Base-by-base conservation (phyloP, 108 stramenopile genomes). In the Fragilariopsis cylindrus region DNA sequence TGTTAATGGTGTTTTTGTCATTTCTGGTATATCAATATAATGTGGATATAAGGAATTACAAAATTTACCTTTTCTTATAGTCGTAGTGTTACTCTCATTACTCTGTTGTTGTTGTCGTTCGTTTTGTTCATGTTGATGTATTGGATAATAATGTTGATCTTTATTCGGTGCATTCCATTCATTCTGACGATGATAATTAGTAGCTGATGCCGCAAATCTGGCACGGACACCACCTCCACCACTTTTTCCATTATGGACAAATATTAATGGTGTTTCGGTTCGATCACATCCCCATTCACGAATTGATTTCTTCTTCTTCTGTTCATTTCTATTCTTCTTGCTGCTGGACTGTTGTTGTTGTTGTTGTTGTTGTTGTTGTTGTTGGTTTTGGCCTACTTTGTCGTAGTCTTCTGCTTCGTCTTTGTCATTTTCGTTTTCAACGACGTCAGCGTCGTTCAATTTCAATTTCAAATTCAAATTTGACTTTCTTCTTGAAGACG, bases 221-320 rank as follows among this genome's bases (percentile, higher is more conserved):
- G 65, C 63, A 43, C 81, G 75, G 58, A 80, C 60, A 18, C 13
- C 52, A 8, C 81, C 81, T 53, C 84, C 84, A 8, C 84, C 84
- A 16, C 62, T 53, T 56, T 85, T 85, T 12, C 84, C 84, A 57
- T 80, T 69, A 53, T 85, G 84, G 3, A 85, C 84, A 74, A 80
- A 85, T n/a, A 85, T 71, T 5, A 80, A 52, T 5, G 84, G 84
- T 5, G 81, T 75, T 65, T 77, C 77, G 13, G 46, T 77, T 40
- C 43, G 63, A 62, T 80, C 16, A 42, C 84, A 85, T 7, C 84
- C 84, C 84, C 84, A 85, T 40, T 57, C 48, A 52, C 84, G 74
- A 48, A 85, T 82, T 4, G 6, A 21, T 21, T 18, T 57, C 7
- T 57, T 19, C 18, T 18, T 19, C 18, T 11, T 53, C 15, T 53